Evolutionary conservation across 1,284 basidiomycete genomes (phyloP).

Genomic region (Sporisorium scitamineum): DNA sequence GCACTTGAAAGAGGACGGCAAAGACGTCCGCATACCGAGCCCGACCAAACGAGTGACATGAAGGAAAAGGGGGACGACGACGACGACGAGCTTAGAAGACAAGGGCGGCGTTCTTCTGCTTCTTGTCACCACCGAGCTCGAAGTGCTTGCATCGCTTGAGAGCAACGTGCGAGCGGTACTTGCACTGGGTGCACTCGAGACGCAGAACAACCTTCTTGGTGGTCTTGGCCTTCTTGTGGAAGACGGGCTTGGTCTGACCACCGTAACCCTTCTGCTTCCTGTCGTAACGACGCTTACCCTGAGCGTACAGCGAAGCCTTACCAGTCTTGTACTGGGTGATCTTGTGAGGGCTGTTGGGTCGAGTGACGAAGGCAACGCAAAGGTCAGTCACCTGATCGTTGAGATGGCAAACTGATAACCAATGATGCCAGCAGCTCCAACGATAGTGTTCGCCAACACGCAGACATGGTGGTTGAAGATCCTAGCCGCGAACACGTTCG

Average conservation of each 20-base stretch:
- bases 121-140: constrained; percentile 99
- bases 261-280: constrained; percentile 97
- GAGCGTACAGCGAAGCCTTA: constrained; percentile 74
- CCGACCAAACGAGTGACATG: constrained; percentile 10
- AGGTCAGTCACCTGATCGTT: constrained; percentile 8
- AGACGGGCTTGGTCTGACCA: constrained; percentile 99
- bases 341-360: constrained; percentile 65
- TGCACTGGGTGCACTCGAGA: constrained; percentile 97
- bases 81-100: constrained; percentile 74
- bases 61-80: not conserved
- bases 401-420: not conserved
- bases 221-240: constrained; percentile 92
- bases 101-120: constrained; percentile 96
- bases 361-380: not conserved
- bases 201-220: constrained; percentile 99
- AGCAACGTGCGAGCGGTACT: constrained; percentile 82
- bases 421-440: constrained; percentile 1
- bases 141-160: constrained; percentile 99
- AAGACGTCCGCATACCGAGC: not conserved
- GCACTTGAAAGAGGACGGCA: not conserved
- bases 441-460: not conserved
- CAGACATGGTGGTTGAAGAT: not conserved
- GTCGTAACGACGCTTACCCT: constrained; percentile 99
- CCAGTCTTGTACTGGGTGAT: constrained; percentile 70
- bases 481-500: not conserved